These are phyloP conservation scores for Mortierella sp. DNA, from an alignment of 371 early-diverging fungal species.

Conservation along the genomic window DNA sequence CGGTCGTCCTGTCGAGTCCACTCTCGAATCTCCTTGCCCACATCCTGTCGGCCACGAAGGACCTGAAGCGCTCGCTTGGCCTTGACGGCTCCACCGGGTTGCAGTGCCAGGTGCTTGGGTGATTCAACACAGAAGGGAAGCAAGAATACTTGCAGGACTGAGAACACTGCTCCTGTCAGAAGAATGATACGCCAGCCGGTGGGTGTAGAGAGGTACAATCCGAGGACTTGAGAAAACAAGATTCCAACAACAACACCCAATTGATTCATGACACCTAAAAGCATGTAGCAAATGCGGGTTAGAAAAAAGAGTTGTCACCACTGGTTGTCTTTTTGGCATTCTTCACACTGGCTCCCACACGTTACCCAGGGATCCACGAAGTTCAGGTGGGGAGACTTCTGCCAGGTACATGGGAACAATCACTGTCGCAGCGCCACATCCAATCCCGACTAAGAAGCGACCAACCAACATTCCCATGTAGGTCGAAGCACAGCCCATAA, in stretches of 20 bases:
- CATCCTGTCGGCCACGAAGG: conserved; percentile 66
- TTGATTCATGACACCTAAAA: conserved; percentile 74
- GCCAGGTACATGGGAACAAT: conserved; percentile 89
- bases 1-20: conserved; percentile 66
- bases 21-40: conserved; percentile 71
- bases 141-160: conserved; percentile 69
- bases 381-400: conserved; percentile 81
- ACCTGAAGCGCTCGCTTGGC: conserved; percentile 67
- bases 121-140: conserved; percentile 84
- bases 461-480: conserved; percentile 71
- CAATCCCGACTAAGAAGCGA: conserved; percentile 88
- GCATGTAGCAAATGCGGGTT: not conserved
- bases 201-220: conserved; percentile 67
- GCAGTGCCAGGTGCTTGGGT: conserved; percentile 73
- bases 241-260: conserved; percentile 87
- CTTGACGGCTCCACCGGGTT: conserved; percentile 60
- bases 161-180: conserved; percentile 64
- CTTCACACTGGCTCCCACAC: not conserved
- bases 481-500: conserved; percentile 70
- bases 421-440: conserved; percentile 83
- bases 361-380: conserved; percentile 78
- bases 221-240: conserved; percentile 72
- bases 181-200: conserved; percentile 76
- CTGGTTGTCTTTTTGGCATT: not conserved
- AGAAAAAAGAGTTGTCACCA: not conserved